Conservation (phyloP, 495 filamentous ascomycete genomes). For the Astrothelium macrocarpum region DNA sequence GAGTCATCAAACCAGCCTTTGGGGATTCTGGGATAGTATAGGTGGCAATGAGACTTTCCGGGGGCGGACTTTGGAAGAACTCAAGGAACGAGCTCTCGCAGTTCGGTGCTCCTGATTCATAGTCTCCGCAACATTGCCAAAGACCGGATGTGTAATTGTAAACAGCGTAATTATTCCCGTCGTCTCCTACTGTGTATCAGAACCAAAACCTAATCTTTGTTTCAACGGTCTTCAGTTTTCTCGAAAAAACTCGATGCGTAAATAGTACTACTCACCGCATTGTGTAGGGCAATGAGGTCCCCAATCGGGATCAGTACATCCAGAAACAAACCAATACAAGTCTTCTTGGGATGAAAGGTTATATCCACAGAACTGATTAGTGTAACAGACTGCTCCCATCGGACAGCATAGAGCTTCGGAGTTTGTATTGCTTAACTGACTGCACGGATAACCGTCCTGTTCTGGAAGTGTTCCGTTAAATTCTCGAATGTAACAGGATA, state of each 20-base stretch:
- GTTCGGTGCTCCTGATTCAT: background rate
- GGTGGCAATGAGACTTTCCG: background rate
- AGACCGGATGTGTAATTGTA: background rate
- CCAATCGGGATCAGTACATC: background rate
- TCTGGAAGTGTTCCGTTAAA: background rate
- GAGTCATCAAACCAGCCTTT: background rate
- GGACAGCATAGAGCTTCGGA: background rate
- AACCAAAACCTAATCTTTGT: background rate
- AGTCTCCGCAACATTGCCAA: background rate
- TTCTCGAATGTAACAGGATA: background rate
- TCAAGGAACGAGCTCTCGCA: background rate
- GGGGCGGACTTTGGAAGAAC: background rate
- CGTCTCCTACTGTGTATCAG: background rate
- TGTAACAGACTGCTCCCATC: background rate
- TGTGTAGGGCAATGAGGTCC: background rate
- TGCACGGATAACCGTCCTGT: background rate
- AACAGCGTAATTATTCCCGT: background rate
- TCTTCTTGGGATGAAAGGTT: background rate
- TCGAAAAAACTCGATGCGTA: no score
- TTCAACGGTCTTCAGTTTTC: background rate
- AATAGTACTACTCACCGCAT: background rate
- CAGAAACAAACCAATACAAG: background rate
- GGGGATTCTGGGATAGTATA: background rate
- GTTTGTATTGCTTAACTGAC: background rate
- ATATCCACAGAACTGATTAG: background rate